Percentiles rank a stretch among this genome's conserved stretches.
phyloP scores from a whole-genome alignment of 2,329 filamentous ascomycete genomes.

The Pseudovirgaria hyperparasitica region DNA sequence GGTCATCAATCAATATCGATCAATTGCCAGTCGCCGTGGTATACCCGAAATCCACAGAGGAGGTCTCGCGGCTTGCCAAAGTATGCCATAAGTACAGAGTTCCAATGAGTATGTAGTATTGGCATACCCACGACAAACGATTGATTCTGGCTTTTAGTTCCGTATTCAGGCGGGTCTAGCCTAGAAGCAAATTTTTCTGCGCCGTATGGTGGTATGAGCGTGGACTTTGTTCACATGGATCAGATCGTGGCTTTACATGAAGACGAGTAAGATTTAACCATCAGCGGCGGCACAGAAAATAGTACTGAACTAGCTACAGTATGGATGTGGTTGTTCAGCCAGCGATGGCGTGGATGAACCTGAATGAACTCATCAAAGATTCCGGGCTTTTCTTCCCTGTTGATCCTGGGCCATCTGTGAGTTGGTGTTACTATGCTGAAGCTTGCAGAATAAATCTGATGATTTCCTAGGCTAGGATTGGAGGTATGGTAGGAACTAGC shows the following conservation, averaged over 20 bases:
- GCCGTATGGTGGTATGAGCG: conserved; percentile 73
- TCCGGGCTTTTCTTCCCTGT: conserved; percentile 82
- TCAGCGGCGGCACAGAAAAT: neutral
- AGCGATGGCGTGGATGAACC: conserved; percentile 79
- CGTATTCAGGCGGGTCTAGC: conserved; percentile 75
- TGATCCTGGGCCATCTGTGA: conserved; percentile 57
- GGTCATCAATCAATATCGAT: conserved; percentile 55
- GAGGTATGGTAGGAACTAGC: conserved; percentile 73
- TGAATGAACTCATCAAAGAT: conserved; percentile 63
- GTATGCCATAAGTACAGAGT: conserved; percentile 68
- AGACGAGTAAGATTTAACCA: conserved; percentile 42
- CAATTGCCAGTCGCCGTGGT: conserved; percentile 51
- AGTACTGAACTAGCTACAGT: conserved; percentile 13
- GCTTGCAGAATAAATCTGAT: conserved; percentile 8
- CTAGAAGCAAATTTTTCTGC: conserved; percentile 86
- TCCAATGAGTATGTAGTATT: conserved; percentile 48
- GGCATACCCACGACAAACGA: neutral
- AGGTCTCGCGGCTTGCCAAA: conserved; percentile 52
- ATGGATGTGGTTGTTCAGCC: conserved; percentile 92
- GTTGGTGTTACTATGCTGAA: conserved; percentile 9
- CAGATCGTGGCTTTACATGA: conserved; percentile 66
- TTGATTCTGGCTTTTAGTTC: conserved; percentile 34
- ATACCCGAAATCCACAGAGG: conserved; percentile 50
- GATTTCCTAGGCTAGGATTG: conserved; percentile 50
- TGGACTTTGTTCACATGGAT: conserved; percentile 86